phyloP scores from a whole-genome alignment of 495 filamentous ascomycete genomes.

The Xylaria telfairii region DNA sequence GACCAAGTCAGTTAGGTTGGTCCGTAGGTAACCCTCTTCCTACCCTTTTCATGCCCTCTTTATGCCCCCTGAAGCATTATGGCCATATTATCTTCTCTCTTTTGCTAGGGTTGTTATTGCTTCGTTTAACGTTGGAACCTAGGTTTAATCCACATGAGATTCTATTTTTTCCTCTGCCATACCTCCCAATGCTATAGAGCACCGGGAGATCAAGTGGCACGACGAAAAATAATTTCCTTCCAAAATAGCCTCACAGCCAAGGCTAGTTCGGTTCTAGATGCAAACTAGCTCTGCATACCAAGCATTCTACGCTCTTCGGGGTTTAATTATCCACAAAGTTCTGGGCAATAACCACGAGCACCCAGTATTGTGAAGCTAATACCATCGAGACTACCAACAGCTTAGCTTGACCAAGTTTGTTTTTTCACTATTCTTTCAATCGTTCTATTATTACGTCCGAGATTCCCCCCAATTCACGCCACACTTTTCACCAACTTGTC shows the following conservation, averaged over 20 bases:
- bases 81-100: neutral
- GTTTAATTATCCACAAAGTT: neutral
- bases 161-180: no score
- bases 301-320: neutral
- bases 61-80: neutral
- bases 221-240: slow-evolving; percentile 7
- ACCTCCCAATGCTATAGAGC: neutral
- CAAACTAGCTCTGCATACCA: neutral
- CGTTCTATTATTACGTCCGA: neutral
- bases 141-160: neutral
- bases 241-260: neutral
- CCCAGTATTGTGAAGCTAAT: slow-evolving; percentile 2
- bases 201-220: neutral
- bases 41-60: no score
- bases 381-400: neutral
- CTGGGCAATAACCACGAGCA: neutral
- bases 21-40: no score
- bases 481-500: neutral
- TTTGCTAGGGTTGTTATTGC: neutral
- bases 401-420: no score
- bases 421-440: neutral
- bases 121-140: neutral
- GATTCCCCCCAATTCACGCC: neutral
- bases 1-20: neutral
- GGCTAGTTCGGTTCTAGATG: neutral